Conservation (phyloP, 345 rosid genomes). For the Citrus australasica region DNA sequence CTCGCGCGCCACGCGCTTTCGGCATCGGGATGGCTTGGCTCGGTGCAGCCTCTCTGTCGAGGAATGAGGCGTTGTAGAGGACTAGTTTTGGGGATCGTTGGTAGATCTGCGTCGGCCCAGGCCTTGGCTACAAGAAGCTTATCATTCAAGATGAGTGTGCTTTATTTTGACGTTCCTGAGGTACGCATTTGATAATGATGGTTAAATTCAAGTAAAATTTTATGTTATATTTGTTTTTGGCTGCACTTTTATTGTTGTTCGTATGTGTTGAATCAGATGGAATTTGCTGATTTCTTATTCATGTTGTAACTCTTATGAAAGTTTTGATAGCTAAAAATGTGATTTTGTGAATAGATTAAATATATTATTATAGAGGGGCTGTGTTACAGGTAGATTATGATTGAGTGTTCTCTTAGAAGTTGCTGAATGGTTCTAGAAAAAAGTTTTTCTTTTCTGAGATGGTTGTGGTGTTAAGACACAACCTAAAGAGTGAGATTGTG, state of each 20-base stretch:
- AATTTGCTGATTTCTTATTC: neutral
- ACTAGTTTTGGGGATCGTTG: constrained; percentile 86
- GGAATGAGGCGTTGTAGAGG: constrained; percentile 99
- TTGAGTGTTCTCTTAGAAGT: neutral
- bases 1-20: constrained; percentile 84
- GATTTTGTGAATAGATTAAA: neutral
- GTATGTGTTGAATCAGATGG: neutral
- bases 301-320: neutral
- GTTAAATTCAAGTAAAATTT: neutral
- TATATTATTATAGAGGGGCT: neutral
- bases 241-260: neutral
- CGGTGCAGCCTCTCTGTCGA: constrained; percentile 87
- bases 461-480: neutral
- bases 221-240: neutral
- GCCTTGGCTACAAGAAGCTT: constrained; percentile 80
- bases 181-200: constrained; percentile 30
- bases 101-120: constrained; percentile 87
- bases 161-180: constrained; percentile 84
- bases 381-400: neutral
- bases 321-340: neutral
- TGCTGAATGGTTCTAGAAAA: neutral
- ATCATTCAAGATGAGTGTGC: constrained; percentile 96
- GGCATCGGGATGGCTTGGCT: constrained; percentile 94
- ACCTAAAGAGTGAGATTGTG: neutral
- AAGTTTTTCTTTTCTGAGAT: neutral